Conservation (phyloP, 345 rosid genomes). For the Euphorbia tirucalli region DNA sequence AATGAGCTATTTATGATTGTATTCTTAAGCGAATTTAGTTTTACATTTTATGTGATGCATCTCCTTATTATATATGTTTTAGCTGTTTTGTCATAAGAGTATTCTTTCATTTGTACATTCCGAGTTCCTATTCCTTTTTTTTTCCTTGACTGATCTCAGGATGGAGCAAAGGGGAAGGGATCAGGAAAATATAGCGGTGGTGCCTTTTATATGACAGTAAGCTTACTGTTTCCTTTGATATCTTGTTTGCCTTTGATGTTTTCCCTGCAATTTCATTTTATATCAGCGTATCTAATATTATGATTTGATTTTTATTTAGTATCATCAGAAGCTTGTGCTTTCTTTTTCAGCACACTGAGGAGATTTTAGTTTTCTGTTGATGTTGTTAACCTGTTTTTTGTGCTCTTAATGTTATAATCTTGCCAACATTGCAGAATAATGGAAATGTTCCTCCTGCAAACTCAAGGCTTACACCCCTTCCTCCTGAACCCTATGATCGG, state of each 20-base stretch:
- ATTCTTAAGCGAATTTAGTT: no score
- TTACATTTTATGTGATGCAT: not conserved
- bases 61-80: not conserved
- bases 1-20: not conserved
- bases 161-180: constrained; percentile 35
- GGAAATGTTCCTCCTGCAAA: constrained; percentile 71
- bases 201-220: constrained; percentile 52
- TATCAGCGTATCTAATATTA: not conserved
- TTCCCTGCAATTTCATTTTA: not conserved
- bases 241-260: constrained; percentile 1
- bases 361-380: constrained; percentile 1
- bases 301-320: not conserved
- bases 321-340: not conserved
- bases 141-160: constrained; percentile 35
- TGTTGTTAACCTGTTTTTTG: constrained; percentile 5
- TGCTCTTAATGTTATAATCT: constrained; percentile 3
- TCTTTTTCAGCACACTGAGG: not conserved
- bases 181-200: constrained; percentile 55
- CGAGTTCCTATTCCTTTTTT: constrained; percentile 7
- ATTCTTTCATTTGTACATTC: not conserved
- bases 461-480: constrained; percentile 82
- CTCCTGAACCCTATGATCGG: constrained; percentile 88
- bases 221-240: constrained; percentile 22
- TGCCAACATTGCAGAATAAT: constrained; percentile 53
- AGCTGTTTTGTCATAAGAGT: not conserved